Percentiles rank a stretch among this genome's conserved stretches.
Conservation (phyloP, 2,329 filamentous ascomycete species). For the Fusarium sp. region DNA sequence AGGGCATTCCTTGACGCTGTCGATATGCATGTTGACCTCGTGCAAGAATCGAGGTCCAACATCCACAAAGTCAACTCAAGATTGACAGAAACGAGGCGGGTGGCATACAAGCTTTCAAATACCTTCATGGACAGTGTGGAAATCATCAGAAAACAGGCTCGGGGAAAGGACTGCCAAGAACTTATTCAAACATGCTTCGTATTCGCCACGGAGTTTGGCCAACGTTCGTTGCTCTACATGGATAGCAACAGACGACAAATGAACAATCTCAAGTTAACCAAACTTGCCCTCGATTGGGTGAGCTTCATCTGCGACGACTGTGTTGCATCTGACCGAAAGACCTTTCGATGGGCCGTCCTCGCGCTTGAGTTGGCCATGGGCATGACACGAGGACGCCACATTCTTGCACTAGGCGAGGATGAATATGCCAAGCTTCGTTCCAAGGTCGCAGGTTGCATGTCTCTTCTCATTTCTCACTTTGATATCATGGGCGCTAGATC, state of each 20-base stretch:
- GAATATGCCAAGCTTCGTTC: conserved; percentile 85
- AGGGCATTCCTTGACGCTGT: conserved; percentile 80
- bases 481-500: conserved; percentile 98
- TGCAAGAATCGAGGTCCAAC: conserved; percentile 93
- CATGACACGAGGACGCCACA: conserved; percentile 94
- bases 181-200: conserved; percentile 98
- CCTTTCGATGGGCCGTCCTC: conserved; percentile 96
- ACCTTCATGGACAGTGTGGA: conserved; percentile 99
- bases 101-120: conserved; percentile 95
- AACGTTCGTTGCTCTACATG: conserved; percentile 93
- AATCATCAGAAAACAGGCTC: conserved; percentile 87
- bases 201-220: conserved; percentile 98
- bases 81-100: conserved; percentile 93
- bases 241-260: conserved; percentile 94
- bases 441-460: conserved; percentile 98
- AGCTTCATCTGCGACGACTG: conserved; percentile 99
- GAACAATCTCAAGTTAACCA: conserved; percentile 96
- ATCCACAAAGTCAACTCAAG: conserved; percentile 91
- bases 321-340: conserved; percentile 91
- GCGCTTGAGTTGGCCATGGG: conserved; percentile 97
- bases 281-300: conserved; percentile 95
- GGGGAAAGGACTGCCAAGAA: conserved; percentile 88
- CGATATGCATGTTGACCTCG: conserved; percentile 85
- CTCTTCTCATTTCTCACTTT: conserved; percentile 95
- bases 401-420: conserved; percentile 87